Percentiles rank a stretch among this genome's conserved stretches.
These are phyloP conservation scores for Suillus sp. DNA, from an alignment of 768 basidiomycete species.

Conservation along the genomic window DNA sequence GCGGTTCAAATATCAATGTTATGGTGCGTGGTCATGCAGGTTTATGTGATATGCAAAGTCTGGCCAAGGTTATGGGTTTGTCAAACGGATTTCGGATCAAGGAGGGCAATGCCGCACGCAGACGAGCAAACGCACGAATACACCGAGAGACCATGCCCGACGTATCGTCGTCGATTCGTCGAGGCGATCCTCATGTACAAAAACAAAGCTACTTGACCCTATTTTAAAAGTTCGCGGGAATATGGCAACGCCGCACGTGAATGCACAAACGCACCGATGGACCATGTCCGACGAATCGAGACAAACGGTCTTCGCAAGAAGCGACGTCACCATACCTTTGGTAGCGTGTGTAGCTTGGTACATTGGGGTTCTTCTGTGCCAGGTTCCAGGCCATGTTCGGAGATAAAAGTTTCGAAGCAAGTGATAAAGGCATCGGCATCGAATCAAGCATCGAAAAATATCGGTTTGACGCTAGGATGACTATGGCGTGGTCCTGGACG, in stretches of 20 bases:
- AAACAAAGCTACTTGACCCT: neutral
- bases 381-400: neutral
- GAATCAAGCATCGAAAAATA: neutral
- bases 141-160: conserved; percentile 7
- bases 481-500: neutral
- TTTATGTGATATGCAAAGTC: neutral
- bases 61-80: neutral
- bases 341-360: neutral
- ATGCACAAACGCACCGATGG: neutral
- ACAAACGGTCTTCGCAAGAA: neutral
- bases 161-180: too few relatives aligned
- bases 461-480: neutral
- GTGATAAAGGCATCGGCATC: neutral
- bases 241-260: neutral
- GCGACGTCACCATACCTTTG: neutral
- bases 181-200: neutral
- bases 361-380: neutral
- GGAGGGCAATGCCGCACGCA: neutral
- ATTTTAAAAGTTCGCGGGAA: neutral
- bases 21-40: neutral
- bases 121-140: neutral
- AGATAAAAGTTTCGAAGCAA: too few relatives aligned
- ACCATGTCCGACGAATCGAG: neutral
- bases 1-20: too few relatives aligned
- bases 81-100: neutral